phyloP scores from a whole-genome alignment of 352 stramenopile genomes.

The Hyaloperonospora brassicae region DNA sequence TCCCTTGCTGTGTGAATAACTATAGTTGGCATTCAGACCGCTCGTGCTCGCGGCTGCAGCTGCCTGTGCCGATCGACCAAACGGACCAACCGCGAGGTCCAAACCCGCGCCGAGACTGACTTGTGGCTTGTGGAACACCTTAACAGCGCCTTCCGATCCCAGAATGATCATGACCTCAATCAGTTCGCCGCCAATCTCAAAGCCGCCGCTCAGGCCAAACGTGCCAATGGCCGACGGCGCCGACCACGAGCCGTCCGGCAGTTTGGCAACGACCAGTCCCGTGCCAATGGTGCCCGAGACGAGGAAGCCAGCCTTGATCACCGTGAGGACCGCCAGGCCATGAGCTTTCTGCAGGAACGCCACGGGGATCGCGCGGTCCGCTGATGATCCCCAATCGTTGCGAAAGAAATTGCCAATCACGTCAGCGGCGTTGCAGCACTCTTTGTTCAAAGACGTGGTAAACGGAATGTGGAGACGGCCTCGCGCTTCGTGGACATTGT shows the following conservation, averaged over 20 bases:
- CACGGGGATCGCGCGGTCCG: constrained; percentile 39
- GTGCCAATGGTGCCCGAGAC: constrained; percentile 55
- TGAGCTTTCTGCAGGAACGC: constrained; percentile 47
- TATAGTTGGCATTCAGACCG: constrained; percentile 85
- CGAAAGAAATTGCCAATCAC: constrained; percentile 63
- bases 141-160: constrained; percentile 79
- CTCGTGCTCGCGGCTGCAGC: constrained; percentile 56
- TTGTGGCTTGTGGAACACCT: constrained; percentile 76
- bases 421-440: constrained; percentile 49
- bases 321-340: constrained; percentile 46
- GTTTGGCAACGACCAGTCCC: constrained; percentile 74
- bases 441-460: constrained; percentile 38
- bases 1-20: constrained; percentile 88
- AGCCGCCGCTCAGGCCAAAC: constrained; percentile 70
- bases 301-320: constrained; percentile 48
- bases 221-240: constrained; percentile 87
- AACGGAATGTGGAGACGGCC: constrained; percentile 38
- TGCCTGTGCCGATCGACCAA: constrained; percentile 60
- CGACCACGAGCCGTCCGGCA: constrained; percentile 81
- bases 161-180: constrained; percentile 89
- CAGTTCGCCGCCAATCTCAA: constrained; percentile 81
- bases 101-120: constrained; percentile 85
- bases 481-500: constrained; percentile 34
- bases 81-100: constrained; percentile 74
- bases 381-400: constrained; percentile 40